Evolutionary conservation across 345 rosid genomes (phyloP).

Genomic region (Ailanthus altissimus): DNA sequence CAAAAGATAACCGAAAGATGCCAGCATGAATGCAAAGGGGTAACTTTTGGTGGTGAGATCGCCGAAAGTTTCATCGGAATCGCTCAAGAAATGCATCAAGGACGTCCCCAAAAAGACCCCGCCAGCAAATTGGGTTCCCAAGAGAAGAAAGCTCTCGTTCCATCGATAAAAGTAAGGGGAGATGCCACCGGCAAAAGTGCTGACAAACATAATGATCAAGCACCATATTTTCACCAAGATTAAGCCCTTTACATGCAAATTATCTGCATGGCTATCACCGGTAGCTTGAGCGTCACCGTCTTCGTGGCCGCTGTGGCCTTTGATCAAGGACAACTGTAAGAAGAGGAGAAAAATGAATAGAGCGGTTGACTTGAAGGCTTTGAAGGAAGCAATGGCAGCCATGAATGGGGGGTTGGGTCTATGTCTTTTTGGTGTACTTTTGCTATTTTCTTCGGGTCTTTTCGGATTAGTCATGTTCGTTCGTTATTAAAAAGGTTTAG

Average conservation of each 20-base stretch:
- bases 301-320: conserved; percentile 45
- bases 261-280: conserved; percentile 16
- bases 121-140: conserved; percentile 83
- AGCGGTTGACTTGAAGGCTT: conserved; percentile 47
- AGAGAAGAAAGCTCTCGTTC: conserved; percentile 73
- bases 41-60: conserved; percentile 51
- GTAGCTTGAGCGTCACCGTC: conserved; percentile 23
- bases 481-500: neutral
- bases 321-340: conserved; percentile 42
- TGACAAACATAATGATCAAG: conserved; percentile 63
- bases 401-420: conserved; percentile 12
- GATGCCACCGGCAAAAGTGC: conserved; percentile 64
- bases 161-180: conserved; percentile 75
- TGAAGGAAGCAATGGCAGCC: conserved; percentile 28
- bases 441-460: neutral
- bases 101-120: conserved; percentile 78
- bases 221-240: conserved; percentile 72
- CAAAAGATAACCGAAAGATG: conserved; percentile 63
- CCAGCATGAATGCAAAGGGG: conserved; percentile 82
- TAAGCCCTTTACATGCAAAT: conserved; percentile 45
- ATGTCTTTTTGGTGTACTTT: too few species aligned
- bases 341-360: conserved; percentile 36
- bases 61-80: conserved; percentile 56
- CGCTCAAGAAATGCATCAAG: conserved; percentile 72
- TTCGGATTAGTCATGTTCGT: neutral